Conservation (phyloP, 208 protist species). For the Wallacemonas sp. region DNA sequence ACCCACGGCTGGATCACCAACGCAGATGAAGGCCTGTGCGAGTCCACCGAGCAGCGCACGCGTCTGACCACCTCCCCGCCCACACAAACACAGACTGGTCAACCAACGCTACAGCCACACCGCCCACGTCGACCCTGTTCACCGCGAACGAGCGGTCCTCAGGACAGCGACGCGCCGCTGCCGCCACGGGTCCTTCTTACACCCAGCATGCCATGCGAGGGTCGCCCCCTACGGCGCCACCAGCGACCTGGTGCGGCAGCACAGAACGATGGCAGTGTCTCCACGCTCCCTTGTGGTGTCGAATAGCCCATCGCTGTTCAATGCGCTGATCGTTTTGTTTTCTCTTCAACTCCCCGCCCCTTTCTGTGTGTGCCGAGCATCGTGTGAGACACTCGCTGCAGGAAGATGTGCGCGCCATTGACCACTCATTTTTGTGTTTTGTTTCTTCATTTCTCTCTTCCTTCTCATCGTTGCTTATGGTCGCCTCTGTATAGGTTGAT, state of each 20-base stretch:
- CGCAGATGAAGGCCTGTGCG: not conserved
- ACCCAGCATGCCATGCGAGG: not conserved
- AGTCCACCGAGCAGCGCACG: not conserved
- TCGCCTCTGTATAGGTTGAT: no score
- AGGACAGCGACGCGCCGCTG: not conserved
- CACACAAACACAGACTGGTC: not conserved
- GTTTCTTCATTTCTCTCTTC: no score
- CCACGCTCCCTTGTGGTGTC: not conserved
- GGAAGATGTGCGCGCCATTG: slow-evolving; percentile 8
- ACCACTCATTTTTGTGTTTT: not conserved
- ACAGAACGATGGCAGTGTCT: not conserved
- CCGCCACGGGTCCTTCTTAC: not conserved
- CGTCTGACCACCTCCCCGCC: not conserved
- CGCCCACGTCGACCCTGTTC: not conserved
- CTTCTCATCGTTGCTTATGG: no score
- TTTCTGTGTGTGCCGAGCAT: no score
- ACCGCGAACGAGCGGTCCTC: not conserved
- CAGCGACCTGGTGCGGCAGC: not conserved
- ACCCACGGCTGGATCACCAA: not conserved
- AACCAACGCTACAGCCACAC: not conserved
- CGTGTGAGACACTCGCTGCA: no score
- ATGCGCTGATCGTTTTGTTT: no score
- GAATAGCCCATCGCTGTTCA: no score
- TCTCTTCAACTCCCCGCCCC: no score
- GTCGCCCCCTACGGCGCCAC: not conserved